Percentiles rank a stretch among this genome's conserved stretches.
These are phyloP conservation scores for Penicillium atrosanguineum DNA, from an alignment of 495 filamentous ascomycete genomes.

Conservation along the genomic window DNA sequence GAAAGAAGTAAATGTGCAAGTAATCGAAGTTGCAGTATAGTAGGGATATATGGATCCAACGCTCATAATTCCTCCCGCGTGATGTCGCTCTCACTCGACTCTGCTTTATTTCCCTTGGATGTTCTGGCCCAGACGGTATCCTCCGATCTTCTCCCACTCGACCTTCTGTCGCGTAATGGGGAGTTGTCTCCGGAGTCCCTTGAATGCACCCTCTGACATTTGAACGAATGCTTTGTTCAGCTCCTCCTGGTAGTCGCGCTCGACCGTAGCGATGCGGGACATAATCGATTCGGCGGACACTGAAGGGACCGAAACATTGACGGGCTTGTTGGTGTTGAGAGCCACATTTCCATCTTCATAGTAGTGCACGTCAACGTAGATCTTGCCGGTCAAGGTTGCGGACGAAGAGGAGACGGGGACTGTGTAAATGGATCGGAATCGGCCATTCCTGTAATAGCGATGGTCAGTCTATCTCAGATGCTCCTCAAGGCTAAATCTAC, in stretches of 20 bases:
- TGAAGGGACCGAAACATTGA: conserved; percentile 57
- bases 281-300: conserved; percentile 65
- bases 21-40: neutral
- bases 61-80: neutral
- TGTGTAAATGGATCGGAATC: conserved; percentile 84
- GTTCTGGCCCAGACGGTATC: conserved; percentile 79
- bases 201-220: conserved; percentile 92
- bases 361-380: conserved; percentile 80
- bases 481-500: conserved; percentile 1
- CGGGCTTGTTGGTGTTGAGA: conserved; percentile 76
- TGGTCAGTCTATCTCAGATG: conserved; percentile 5
- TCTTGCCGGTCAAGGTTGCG: conserved; percentile 42
- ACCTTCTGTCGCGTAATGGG: conserved; percentile 98
- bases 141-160: conserved; percentile 99
- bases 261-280: conserved; percentile 69
- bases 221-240: conserved; percentile 85
- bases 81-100: conserved; percentile 19
- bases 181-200: conserved; percentile 85
- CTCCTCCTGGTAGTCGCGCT: conserved; percentile 95
- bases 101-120: conserved; percentile 47
- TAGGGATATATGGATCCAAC: neutral
- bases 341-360: conserved; percentile 99
- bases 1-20: neutral
- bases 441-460: conserved; percentile 69
- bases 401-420: conserved; percentile 61